Percentiles rank a stretch among this genome's conserved stretches.
Conservation (phyloP, 2,329 filamentous ascomycete genomes). For the Neofusicoccum kwambonambiense region DNA sequence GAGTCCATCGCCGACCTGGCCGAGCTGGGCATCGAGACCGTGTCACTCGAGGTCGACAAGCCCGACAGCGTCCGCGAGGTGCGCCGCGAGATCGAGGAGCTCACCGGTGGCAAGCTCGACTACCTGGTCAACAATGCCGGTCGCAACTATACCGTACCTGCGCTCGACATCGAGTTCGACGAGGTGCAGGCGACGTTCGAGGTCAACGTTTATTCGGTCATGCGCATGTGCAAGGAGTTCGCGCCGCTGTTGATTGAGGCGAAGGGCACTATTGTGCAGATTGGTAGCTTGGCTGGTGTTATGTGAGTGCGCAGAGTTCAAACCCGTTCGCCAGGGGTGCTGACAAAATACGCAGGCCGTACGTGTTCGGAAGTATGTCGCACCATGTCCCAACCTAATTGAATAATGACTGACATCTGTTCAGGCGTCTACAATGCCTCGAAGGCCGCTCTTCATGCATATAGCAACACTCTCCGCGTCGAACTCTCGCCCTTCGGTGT, state of each 20-base stretch:
- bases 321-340: background rate
- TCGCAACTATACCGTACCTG: constrained; percentile 57
- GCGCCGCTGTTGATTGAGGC: constrained; percentile 52
- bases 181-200: constrained; percentile 51
- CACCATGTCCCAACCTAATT: constrained; percentile 53
- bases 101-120: constrained; percentile 52
- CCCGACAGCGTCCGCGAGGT: constrained; percentile 50
- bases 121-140: constrained; percentile 61
- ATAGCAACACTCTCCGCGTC: constrained; percentile 41
- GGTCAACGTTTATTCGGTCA: constrained; percentile 58
- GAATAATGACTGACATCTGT: constrained; percentile 51
- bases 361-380: constrained; percentile 47
- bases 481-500: constrained; percentile 55
- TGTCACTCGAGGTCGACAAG: constrained; percentile 55
- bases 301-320: constrained; percentile 26
- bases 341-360: constrained; percentile 24
- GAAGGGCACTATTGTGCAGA: constrained; percentile 47
- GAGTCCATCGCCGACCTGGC: constrained; percentile 50
- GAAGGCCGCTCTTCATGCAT: constrained; percentile 27
- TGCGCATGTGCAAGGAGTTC: constrained; percentile 58
- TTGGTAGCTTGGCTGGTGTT: constrained; percentile 45
- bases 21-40: constrained; percentile 53
- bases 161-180: constrained; percentile 52
- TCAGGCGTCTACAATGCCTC: constrained; percentile 30
- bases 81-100: constrained; percentile 45